Conservation (phyloP, 1,284 basidiomycete genomes). For the Malassezia obtusa region DNA sequence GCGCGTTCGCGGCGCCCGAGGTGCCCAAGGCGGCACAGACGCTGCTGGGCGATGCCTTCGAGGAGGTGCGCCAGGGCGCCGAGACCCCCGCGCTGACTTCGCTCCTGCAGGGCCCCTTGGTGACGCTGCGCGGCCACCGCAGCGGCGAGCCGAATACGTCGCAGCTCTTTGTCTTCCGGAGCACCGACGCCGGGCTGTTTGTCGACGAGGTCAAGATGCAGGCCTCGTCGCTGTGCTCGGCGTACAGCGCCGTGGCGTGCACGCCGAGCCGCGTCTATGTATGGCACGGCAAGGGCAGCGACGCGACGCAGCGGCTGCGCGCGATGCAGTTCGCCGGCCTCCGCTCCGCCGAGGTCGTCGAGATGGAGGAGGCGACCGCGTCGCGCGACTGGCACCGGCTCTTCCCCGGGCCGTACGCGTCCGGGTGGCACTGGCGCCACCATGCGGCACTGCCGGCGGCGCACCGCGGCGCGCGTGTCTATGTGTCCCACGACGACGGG, state of each 20-base stretch:
- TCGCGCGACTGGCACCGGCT: background rate
- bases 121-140: background rate
- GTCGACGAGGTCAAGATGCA: constrained; percentile 2
- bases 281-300: constrained; percentile 17
- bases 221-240: constrained; percentile 5
- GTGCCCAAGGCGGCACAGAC: background rate
- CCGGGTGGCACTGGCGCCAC: constrained; percentile 14
- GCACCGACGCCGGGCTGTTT: background rate
- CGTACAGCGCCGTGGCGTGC: constrained; percentile 6
- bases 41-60: background rate
- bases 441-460: background rate
- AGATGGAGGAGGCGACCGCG: background rate
- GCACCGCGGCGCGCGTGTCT: background rate
- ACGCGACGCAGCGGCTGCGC: constrained; percentile 2
- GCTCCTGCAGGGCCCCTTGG: background rate
- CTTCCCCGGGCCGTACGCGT: constrained; percentile 1
- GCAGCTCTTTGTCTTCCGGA: constrained; percentile 7
- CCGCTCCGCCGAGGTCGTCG: background rate
- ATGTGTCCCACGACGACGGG: background rate
- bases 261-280: background rate
- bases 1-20: background rate
- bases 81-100: constrained; percentile 4
- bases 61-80: constrained; percentile 2
- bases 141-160: background rate
- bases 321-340: background rate